These are phyloP conservation scores for Beauveria medogensis DNA, from an alignment of 2,329 filamentous ascomycete species.

Conservation along the genomic window DNA sequence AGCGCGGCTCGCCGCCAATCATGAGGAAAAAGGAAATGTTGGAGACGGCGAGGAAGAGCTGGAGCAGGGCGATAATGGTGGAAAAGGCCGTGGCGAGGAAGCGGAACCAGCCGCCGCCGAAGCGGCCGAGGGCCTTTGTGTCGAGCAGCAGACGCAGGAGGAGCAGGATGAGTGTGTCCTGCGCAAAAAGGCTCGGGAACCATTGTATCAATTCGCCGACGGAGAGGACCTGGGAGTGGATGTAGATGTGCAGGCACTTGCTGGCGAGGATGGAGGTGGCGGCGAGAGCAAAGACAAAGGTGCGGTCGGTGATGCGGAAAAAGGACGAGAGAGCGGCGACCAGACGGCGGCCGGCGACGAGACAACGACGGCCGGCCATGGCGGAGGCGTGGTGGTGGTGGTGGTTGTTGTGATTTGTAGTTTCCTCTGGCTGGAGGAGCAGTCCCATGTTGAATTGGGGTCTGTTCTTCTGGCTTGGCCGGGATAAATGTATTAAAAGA, in stretches of 20 bases:
- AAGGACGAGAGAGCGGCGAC: background rate
- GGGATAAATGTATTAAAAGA: no score
- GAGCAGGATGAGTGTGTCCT: slow-evolving; percentile 9
- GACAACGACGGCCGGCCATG: slow-evolving; percentile 3
- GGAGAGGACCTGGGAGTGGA: slow-evolving; percentile 9
- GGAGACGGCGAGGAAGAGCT: slow-evolving; percentile 17
- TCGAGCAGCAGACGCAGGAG: slow-evolving; percentile 11
- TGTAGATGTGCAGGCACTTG: slow-evolving; percentile 12
- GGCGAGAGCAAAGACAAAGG: slow-evolving; percentile 10
- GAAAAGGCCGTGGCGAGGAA: slow-evolving; percentile 3
- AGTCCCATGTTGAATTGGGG: slow-evolving; percentile 9
- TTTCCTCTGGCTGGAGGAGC: background rate
- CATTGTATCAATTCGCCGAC: slow-evolving; percentile 3
- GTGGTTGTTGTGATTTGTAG: background rate
- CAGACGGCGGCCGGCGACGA: background rate
- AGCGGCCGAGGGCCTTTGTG: background rate
- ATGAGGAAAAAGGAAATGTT: slow-evolving; percentile 20
- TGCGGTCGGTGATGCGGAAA: slow-evolving; percentile 9
- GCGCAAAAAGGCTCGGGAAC: slow-evolving; percentile 9
- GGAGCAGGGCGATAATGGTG: background rate
- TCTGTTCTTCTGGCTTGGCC: no score
- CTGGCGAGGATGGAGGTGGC: slow-evolving; percentile 7
- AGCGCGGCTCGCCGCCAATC: slow-evolving; percentile 26
- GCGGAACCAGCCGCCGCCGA: slow-evolving; percentile 7
- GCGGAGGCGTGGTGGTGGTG: background rate